Percentiles rank a stretch among this genome's conserved stretches.
Conservation (phyloP, 2,329 filamentous ascomycete species). For the Ophiostoma ips region DNA sequence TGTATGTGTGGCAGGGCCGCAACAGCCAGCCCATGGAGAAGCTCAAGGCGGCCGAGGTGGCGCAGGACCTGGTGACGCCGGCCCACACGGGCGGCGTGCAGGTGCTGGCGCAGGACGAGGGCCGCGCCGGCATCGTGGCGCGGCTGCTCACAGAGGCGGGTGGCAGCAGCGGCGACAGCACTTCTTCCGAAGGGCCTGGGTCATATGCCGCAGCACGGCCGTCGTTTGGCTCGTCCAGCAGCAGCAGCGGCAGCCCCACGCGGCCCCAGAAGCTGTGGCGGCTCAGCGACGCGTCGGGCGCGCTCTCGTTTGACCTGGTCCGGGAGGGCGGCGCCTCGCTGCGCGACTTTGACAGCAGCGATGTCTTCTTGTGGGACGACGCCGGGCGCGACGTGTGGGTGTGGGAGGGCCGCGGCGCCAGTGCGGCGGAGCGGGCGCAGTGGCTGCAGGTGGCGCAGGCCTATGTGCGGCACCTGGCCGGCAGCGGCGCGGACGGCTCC, state of each 20-base stretch:
- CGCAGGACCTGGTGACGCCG: constrained; percentile 44
- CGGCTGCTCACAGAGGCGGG: constrained; percentile 32
- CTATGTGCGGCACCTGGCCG: constrained; percentile 32
- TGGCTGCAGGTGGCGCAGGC: constrained; percentile 48
- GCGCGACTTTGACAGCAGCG: constrained; percentile 40
- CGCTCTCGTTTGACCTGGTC: constrained; percentile 41
- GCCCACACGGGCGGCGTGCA: constrained; percentile 53
- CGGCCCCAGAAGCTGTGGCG: constrained; percentile 33
- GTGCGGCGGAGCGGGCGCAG: constrained; percentile 40
- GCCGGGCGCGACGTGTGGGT: constrained; percentile 47
- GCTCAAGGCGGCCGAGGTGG: constrained; percentile 52
- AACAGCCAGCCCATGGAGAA: constrained; percentile 56
- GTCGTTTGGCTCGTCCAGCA: constrained; percentile 1
- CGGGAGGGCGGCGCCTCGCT: constrained; percentile 21
- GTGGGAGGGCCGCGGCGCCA: constrained; percentile 49
- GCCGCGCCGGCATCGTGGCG: constrained; percentile 37
- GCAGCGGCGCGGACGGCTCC: constrained; percentile 13
- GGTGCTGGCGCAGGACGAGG: constrained; percentile 48
- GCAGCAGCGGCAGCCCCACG: too few species aligned
- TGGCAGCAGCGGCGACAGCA: constrained; percentile 22
- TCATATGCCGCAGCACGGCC: constrained; percentile 4
- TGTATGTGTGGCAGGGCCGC: constrained; percentile 57
- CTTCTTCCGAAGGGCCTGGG: constrained; percentile 16
- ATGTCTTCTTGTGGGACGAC: constrained; percentile 50
- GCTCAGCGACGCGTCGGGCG: constrained; percentile 47